Evolutionary conservation across 2,329 filamentous ascomycete genomes (phyloP).

Genomic region (Aspergillus chevalieri): DNA sequence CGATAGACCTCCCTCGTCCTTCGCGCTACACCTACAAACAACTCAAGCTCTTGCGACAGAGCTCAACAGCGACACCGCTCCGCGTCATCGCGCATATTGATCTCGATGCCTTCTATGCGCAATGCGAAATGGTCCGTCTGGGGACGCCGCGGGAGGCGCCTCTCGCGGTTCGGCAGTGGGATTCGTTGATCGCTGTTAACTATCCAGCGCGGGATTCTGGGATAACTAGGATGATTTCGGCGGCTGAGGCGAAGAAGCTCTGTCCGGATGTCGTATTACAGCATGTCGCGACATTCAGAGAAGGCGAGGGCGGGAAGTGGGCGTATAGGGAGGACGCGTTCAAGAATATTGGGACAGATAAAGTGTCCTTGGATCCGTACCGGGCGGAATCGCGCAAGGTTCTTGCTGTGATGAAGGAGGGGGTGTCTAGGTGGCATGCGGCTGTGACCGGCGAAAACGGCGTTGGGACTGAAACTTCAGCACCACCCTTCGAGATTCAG

Average conservation of each 20-base stretch:
- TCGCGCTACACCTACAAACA: slow-evolving; percentile 84
- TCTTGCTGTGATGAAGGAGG: slow-evolving; percentile 68
- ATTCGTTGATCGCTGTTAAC: slow-evolving; percentile 91
- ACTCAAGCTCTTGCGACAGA: slow-evolving; percentile 67
- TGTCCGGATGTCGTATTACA: slow-evolving; percentile 81
- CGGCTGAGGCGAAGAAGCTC: slow-evolving; percentile 74
- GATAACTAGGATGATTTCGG: slow-evolving; percentile 70
- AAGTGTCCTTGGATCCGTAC: slow-evolving; percentile 92
- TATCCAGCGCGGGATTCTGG: slow-evolving; percentile 81
- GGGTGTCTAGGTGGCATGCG: slow-evolving; percentile 48
- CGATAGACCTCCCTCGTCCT: slow-evolving; percentile 1
- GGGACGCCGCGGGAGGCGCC: slow-evolving; percentile 68
- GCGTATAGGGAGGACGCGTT: slow-evolving; percentile 78
- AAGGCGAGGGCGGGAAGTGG: slow-evolving; percentile 80
- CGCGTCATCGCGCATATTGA: slow-evolving; percentile 88
- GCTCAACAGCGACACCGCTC: slow-evolving; percentile 66
- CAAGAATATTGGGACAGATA: slow-evolving; percentile 75
- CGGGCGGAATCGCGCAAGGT: slow-evolving; percentile 78
- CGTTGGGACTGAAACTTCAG: neutral
- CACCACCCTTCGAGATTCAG: slow-evolving; percentile 7
- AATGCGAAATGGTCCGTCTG: slow-evolving; percentile 89
- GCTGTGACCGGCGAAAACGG: slow-evolving; percentile 13
- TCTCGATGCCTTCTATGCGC: slow-evolving; percentile 94
- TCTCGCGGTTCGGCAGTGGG: slow-evolving; percentile 92
- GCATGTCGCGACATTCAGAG: slow-evolving; percentile 91